Percentiles rank a stretch among this genome's conserved stretches.
Evolutionary conservation across 129 eudicot genomes (phyloP).

Genomic region (Flaveria ramosissima): DNA sequence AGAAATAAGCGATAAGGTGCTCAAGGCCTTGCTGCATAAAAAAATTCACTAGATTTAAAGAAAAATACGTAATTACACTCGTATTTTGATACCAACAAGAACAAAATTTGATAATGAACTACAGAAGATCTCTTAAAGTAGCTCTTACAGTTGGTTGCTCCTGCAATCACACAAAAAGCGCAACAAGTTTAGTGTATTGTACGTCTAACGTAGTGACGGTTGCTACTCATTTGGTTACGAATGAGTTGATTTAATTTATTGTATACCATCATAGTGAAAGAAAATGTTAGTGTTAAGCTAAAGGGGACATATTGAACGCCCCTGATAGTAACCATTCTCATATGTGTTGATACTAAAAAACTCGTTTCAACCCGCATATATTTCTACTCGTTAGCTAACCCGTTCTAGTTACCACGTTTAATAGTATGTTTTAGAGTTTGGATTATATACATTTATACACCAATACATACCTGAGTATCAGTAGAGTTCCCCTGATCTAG

Average conservation of each 20-base stretch:
- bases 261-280: neutral
- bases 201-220: too few relatives aligned
- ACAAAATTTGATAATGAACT: slow-evolving; percentile 18
- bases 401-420: too few relatives aligned
- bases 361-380: too few relatives aligned
- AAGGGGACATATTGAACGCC: neutral
- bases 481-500: slow-evolving; percentile 43
- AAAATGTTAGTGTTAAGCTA: neutral
- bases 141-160: slow-evolving; percentile 40
- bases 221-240: too few relatives aligned
- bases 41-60: slow-evolving; percentile 1
- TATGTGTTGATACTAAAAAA: too few relatives aligned
- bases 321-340: too few relatives aligned
- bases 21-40: slow-evolving; percentile 3
- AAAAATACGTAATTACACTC: slow-evolving; percentile 23
- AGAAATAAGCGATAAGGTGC: neutral
- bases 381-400: too few relatives aligned
- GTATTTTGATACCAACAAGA: slow-evolving; percentile 25
- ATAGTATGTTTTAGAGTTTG: too few relatives aligned
- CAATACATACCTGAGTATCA: slow-evolving; percentile 30
- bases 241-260: too few relatives aligned
- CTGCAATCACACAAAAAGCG: slow-evolving; percentile 37
- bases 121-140: slow-evolving; percentile 62
- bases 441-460: neutral
- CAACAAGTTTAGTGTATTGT: neutral